Conservation (phyloP, 192 early-diverging fungal genomes). For the Dissophora globulifera region DNA sequence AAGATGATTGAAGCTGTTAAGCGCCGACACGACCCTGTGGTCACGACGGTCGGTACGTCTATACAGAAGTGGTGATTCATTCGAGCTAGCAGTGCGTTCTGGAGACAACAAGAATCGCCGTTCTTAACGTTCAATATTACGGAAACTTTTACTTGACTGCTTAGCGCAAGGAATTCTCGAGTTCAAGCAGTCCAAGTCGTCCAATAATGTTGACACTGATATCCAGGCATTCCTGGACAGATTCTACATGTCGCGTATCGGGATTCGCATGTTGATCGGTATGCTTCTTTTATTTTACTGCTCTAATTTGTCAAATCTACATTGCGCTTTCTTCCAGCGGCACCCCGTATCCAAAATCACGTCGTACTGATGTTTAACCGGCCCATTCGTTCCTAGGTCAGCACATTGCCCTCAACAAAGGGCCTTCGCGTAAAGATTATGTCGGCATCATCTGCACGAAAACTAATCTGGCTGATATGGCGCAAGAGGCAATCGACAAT, state of each 20-base stretch:
- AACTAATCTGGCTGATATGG: slow-evolving; percentile 84
- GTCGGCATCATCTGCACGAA: slow-evolving; percentile 96
- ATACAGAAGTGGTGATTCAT: neutral
- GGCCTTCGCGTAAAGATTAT: slow-evolving; percentile 74
- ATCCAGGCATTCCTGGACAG: slow-evolving; percentile 93
- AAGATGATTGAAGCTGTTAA: slow-evolving; percentile 93
- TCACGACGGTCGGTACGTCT: slow-evolving; percentile 79
- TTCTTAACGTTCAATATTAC: no score
- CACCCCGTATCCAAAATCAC: no score
- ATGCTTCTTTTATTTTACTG: slow-evolving; percentile 19
- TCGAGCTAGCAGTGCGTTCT: no score
- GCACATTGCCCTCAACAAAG: slow-evolving; percentile 77
- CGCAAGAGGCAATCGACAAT: slow-evolving; percentile 89
- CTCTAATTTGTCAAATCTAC: neutral
- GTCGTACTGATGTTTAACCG: no score
- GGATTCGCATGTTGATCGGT: slow-evolving; percentile 98
- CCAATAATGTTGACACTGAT: slow-evolving; percentile 69
- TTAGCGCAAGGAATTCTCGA: slow-evolving; percentile 93
- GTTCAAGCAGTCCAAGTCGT: slow-evolving; percentile 75
- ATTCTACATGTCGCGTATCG: slow-evolving; percentile 97
- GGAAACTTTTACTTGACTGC: slow-evolving; percentile 1
- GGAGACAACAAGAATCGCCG: no score
- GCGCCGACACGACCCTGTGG: slow-evolving; percentile 91
- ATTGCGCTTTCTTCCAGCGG: no score
- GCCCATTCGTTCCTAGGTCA: slow-evolving; percentile 59